Evolutionary conservation across 2,329 filamentous ascomycete genomes (phyloP), one percentile per base, ranked within the genome.

Genomic region (Falciphora oryzae): DNA sequence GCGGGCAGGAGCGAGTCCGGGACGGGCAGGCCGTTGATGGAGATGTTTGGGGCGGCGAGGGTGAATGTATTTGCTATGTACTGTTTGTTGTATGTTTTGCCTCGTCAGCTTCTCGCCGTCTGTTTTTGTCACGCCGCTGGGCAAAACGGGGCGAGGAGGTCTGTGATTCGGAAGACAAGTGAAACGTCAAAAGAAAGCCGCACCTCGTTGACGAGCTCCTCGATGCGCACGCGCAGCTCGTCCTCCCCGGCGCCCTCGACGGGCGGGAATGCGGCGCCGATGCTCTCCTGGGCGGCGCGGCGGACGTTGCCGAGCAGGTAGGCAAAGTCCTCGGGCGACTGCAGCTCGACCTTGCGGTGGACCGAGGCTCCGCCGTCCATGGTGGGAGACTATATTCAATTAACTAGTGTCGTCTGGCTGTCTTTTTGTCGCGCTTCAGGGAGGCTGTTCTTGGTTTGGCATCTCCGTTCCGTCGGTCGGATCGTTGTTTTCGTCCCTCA

Each of bases 331-430:
- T 89, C 86, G 57, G 87, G 85, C n/a, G 85, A 83, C 78, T 93
- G 90, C 63, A 94, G 85, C 78, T 93, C 91, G 74, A 94, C 90
- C 77, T 88, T 89, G 74, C 91, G 88, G 76, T 92, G 86, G 69
- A 76, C 75, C 32, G 69, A 64, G 3, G 29, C 29, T 29, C 29
- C 29, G 38, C 38, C n/a, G 57, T 75, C 75, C 74, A 77, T 77
- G 28, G 16, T 61, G 11, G 11, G 25, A 14, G 50, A 6, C 6
- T 56, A 7, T 32, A 5, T 32, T 11, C 6, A 11, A 32, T 32
- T 11, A 32, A 32, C 5, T 11, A 32, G 32, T 5, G 32, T 11
- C 32, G 32, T 14, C 32, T 35, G 10, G 32, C 16, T 25, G 18
- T 53, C 6, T 53, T 22, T 25, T 53, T 10, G 7, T 53, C 3